Base-by-base conservation (phyloP, 306 rosid species). In the Malus sieversii region DNA sequence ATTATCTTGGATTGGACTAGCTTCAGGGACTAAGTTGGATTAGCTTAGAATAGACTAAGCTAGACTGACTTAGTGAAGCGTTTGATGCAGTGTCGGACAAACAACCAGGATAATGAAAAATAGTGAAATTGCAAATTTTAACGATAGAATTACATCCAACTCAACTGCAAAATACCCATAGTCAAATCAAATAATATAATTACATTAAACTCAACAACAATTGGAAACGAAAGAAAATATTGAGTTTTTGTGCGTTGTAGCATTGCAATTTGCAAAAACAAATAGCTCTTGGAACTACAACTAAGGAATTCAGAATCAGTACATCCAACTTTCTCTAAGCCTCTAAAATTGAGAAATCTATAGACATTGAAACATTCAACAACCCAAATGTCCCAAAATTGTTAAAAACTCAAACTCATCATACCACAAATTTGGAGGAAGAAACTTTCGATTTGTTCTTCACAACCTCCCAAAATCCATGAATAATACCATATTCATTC, bases 1-100 rank as follows among this genome's bases (percentile, higher is more conserved):
- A 9, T 0, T 42, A 9, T 42, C 1, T 42, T 1, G 1, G 45
- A 42, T 1, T 42, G 1, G 45, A 42, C 15, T 44, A 12, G 5
- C 15, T 44, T 44, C 0, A 44, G 0, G 15, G 4, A 44, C 12
- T 12, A 44, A 44, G 5, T 0, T 45, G 0, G 15, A 45, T 0
- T 12, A 2, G 3, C 4, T 3, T 45, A 12, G 5, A 27, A 27
- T 27, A 27, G 27, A 27, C 27, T 12, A 44, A 44, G 5, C 2
- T 45, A 0, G 15, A 45, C 0, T 12, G 16, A 12, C 4, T 3
- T 45, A 12, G 16, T 45, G 5, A 45, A 3, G 14, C 2, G 16
- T 45, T 45, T 45, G 16, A 1, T 45, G 16, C 0, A 45, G 35
- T 32, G 35, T 32, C 1, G 35, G 35, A 32, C 35, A 0, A 32